Conservation (phyloP, 805 yeast genomes). For the Tetrapisispora taiwanensis region DNA sequence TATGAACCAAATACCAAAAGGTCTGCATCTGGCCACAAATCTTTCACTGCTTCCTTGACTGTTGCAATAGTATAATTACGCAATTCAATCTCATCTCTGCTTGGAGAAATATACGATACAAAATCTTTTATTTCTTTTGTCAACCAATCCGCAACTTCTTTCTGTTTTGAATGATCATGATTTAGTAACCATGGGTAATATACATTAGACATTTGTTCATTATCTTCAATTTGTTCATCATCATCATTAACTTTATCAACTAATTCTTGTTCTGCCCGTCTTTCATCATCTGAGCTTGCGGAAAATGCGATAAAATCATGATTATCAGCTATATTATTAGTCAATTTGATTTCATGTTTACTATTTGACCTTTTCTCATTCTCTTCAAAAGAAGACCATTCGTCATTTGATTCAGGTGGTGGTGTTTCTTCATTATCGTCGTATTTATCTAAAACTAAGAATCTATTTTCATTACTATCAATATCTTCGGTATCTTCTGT, state of each 20-base stretch:
- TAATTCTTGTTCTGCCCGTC: conserved; percentile 1
- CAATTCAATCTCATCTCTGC: conserved; percentile 54
- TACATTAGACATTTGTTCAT: conserved; percentile 12
- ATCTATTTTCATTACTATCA: background rate
- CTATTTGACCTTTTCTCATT: background rate
- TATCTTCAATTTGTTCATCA: conserved; percentile 1
- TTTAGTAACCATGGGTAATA: conserved; percentile 66
- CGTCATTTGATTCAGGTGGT: background rate
- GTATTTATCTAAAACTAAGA: background rate
- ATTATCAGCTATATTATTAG: conserved; percentile 15
- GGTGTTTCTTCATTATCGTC: background rate
- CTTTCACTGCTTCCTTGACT: conserved; percentile 41
- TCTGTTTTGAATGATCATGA: conserved; percentile 66
- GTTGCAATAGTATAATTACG: conserved; percentile 58
- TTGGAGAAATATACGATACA: conserved; percentile 77
- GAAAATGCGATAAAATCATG: conserved; percentile 36
- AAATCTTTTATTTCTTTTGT: conserved; percentile 79
- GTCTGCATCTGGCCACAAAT: conserved; percentile 69
- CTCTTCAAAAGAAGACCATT: background rate
- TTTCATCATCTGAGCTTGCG: conserved; percentile 24
- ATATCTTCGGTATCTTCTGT: background rate
- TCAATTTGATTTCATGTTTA: background rate
- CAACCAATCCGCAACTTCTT: conserved; percentile 78
- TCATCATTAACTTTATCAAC: conserved; percentile 4
- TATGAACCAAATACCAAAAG: conserved; percentile 86